Percentiles rank a stretch among this genome's conserved stretches.
phyloP scores from a whole-genome alignment of 2,329 filamentous ascomycete species.

The Fusarium sp. region DNA sequence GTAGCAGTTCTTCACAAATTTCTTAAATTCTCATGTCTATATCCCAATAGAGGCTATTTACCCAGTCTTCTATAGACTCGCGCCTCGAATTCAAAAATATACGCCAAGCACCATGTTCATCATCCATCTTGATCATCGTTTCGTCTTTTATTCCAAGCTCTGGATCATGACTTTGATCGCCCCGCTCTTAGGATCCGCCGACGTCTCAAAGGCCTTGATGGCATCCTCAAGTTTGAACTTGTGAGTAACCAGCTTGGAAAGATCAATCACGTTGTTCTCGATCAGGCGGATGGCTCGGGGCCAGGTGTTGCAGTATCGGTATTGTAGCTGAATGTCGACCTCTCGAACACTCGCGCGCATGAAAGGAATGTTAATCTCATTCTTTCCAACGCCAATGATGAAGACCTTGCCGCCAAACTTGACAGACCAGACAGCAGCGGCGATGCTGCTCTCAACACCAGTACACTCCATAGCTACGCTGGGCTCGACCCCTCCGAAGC shows the following conservation, averaged over 20 bases:
- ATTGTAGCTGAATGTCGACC: constrained; percentile 96
- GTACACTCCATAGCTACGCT: constrained; percentile 91
- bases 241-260: constrained; percentile 88
- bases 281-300: constrained; percentile 90
- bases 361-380: constrained; percentile 95
- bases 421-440: constrained; percentile 85
- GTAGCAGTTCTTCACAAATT: background rate
- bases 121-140: constrained; percentile 22
- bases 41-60: constrained; percentile 26
- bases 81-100: constrained; percentile 38
- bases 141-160: constrained; percentile 63
- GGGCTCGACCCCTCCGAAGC: constrained; percentile 83
- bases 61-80: constrained; percentile 29
- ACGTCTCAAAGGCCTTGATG: constrained; percentile 88
- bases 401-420: constrained; percentile 98
- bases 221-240: constrained; percentile 87
- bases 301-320: constrained; percentile 97
- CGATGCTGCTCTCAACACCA: constrained; percentile 90
- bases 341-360: constrained; percentile 92
- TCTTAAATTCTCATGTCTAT: constrained; percentile 39
- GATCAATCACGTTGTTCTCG: constrained; percentile 83
- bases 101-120: constrained; percentile 41
- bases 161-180: constrained; percentile 99
- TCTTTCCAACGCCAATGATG: constrained; percentile 93
- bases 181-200: constrained; percentile 86